A percentile compares a stretch with the other conserved stretches of the same genome.
Conservation (phyloP, 2,329 filamentous ascomycete species). For the Colletotrichum chrysophilum region DNA sequence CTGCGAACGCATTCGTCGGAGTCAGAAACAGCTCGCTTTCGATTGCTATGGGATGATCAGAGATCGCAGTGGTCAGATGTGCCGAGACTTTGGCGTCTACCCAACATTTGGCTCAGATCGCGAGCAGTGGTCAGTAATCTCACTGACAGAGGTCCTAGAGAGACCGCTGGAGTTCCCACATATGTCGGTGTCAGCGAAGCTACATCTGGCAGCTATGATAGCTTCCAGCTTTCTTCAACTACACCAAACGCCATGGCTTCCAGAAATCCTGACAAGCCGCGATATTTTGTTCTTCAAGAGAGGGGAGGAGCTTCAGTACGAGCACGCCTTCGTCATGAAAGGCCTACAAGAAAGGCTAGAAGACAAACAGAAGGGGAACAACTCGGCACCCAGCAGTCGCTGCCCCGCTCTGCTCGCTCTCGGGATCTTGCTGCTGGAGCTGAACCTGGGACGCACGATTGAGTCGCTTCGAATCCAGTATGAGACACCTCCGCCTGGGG, state of each 20-base stretch:
- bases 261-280: background rate
- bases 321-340: constrained; percentile 8
- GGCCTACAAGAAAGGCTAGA: background rate
- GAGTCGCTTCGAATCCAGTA: background rate
- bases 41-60: background rate
- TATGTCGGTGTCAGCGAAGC: background rate
- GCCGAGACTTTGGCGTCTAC: background rate
- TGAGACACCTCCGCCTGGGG: background rate
- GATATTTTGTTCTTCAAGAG: constrained; percentile 21
- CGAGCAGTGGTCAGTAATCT: background rate
- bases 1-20: background rate
- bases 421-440: constrained; percentile 25
- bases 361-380: background rate
- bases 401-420: constrained; percentile 19
- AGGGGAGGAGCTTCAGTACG: background rate
- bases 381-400: background rate
- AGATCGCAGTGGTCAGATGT: background rate
- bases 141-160: constrained; percentile 8
- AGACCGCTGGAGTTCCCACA: background rate
- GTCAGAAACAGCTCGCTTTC: background rate
- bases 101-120: background rate
- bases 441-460: constrained; percentile 16
- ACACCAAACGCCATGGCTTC: constrained; percentile 27
- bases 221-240: constrained; percentile 28
- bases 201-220: constrained; percentile 23